These are phyloP conservation scores for Lactarius akahatsu DNA, from an alignment of 768 basidiomycete genomes.

Conservation along the genomic window DNA sequence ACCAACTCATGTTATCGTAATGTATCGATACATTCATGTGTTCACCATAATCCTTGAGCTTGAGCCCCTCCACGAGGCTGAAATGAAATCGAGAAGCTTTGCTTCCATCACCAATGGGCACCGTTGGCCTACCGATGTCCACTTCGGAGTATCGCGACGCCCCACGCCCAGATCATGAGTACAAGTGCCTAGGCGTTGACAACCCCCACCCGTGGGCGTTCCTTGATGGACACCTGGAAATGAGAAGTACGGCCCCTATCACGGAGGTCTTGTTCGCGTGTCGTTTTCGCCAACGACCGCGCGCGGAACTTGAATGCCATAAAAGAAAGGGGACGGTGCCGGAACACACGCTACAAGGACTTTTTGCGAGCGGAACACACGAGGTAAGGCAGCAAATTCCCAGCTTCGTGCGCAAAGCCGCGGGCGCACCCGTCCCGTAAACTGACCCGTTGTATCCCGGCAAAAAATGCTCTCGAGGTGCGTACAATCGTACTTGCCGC, in stretches of 20 bases:
- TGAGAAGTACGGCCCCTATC: constrained; percentile 44
- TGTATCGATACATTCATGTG: constrained; percentile 22
- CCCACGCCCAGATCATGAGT: constrained; percentile 24
- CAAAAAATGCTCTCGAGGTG: too few species aligned
- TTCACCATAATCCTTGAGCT: constrained; percentile 12
- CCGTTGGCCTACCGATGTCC: constrained; percentile 51
- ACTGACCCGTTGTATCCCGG: neutral
- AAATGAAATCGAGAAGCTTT: constrained; percentile 5
- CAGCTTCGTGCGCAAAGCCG: neutral
- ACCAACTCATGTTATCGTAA: constrained; percentile 23
- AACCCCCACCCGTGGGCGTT: constrained; percentile 51
- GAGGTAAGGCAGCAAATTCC: neutral
- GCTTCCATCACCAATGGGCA: constrained; percentile 1
- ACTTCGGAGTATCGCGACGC: constrained; percentile 37
- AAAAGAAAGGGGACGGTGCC: constrained; percentile 57
- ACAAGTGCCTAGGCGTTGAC: neutral
- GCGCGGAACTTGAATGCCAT: constrained; percentile 51
- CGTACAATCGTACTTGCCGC: constrained; percentile 45
- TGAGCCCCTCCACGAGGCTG: constrained; percentile 5
- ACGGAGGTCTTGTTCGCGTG: constrained; percentile 51
- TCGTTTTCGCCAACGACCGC: constrained; percentile 65
- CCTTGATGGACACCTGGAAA: constrained; percentile 38
- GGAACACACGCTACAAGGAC: constrained; percentile 66
- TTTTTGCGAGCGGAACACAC: constrained; percentile 32
- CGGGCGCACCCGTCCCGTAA: neutral